Base-by-base conservation (phyloP, 2,329 filamentous ascomycete genomes). In the Fusarium torreyae region DNA sequence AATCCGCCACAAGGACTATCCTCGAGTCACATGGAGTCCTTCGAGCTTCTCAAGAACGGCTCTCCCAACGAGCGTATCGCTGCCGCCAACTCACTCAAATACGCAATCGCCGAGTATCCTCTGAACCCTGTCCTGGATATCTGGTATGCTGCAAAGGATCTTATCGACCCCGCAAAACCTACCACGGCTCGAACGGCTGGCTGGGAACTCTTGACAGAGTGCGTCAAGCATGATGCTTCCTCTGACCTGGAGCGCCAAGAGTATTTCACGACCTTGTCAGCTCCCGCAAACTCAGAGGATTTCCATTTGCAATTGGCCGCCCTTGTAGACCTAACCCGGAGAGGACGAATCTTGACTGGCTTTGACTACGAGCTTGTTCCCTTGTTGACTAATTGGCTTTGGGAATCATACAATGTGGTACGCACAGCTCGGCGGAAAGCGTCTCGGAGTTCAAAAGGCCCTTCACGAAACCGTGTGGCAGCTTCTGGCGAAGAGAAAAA, bases 301-400 rank as follows among this genome's bases (percentile, higher is more conserved):
- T 91, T 91, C 68, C 85, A 89, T 74, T 78, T 91, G 7, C 90
- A 91, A 76, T 85, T 92, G n/a, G 84, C 84, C 31, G 86, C 89
- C 17, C 81, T 92, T 20, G 83, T 87, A 31, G 87, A 90, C 55
- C 80, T 92, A 57, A 89, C 89, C 3, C 86, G 85, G 39, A 82
- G 85, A 56, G 90, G 89, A 24, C 88, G 88, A 50, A 83, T 89
- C 64, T 79, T 92, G 10, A 84, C 88, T 8, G 89, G 90, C 0
- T 92, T 92, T 70, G 88, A 91, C 69, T 91, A 91, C 75, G 87
- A 91, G 28, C 82, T 91, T 8, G 83, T 91, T 42, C 88, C 89
- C 3, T 78, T 92, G 10, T 77, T 92, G 39, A 89, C 86, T 6
- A 79, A 75, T 39, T 92, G 90, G 89, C 82, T 92, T 17, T 81